Conservation (phyloP, 2,329 filamentous ascomycete genomes). For the Daldinia eschscholtzii region DNA sequence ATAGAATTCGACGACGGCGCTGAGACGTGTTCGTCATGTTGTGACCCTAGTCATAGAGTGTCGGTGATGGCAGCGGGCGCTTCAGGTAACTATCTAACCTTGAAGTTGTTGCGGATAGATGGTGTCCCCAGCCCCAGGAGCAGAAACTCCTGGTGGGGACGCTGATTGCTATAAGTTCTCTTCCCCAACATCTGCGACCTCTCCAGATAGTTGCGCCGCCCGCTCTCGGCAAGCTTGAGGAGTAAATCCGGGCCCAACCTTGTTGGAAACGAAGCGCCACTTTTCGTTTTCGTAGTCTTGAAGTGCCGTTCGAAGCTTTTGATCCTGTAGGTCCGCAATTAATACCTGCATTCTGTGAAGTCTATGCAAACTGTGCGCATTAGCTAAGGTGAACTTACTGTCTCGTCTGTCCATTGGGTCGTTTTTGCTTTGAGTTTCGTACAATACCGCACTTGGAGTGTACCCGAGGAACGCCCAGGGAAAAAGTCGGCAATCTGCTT, state of each 20-base stretch:
- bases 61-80: constrained; percentile 26
- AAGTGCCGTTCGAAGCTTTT: constrained; percentile 80
- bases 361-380: constrained; percentile 17
- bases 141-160: constrained; percentile 63
- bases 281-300: constrained; percentile 91
- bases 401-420: constrained; percentile 93
- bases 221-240: constrained; percentile 88
- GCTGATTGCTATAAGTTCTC: constrained; percentile 67
- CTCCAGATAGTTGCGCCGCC: constrained; percentile 71
- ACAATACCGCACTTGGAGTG: constrained; percentile 92
- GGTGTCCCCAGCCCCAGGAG: constrained; percentile 62
- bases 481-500: constrained; percentile 98
- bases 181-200: constrained; percentile 49
- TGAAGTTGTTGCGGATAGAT: constrained; percentile 59
- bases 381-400: constrained; percentile 70
- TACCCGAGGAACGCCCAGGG: constrained; percentile 88
- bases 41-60: constrained; percentile 29
- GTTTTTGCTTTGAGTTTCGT: constrained; percentile 96
- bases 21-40: constrained; percentile 17
- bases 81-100: constrained; percentile 46
- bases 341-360: constrained; percentile 26
- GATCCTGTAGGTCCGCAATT: constrained; percentile 66
- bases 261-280: constrained; percentile 91
- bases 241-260: constrained; percentile 90
- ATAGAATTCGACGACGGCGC: constrained; percentile 13